Conservation (phyloP, 306 rosid genomes). For the Fagus sylvatica region DNA sequence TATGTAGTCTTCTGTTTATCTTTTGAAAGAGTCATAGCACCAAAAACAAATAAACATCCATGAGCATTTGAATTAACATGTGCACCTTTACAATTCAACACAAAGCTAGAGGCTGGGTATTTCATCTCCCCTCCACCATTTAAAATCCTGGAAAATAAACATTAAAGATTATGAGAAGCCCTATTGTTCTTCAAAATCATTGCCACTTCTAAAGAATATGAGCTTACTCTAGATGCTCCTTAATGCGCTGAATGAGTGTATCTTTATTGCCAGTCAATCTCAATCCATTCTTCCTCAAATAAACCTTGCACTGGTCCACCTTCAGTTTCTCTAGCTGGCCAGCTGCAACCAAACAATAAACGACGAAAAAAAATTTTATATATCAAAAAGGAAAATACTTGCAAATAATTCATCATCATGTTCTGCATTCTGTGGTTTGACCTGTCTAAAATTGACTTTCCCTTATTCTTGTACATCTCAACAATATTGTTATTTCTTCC, state of each 20-base stretch:
- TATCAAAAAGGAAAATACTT: neutral
- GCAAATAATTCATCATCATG: neutral
- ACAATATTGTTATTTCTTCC: neutral
- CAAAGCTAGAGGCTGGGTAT: slow-evolving; percentile 69
- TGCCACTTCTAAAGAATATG: neutral
- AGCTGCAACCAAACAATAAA: slow-evolving; percentile 40
- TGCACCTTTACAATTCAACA: slow-evolving; percentile 77
- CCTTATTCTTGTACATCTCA: neutral
- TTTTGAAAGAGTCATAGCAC: neutral
- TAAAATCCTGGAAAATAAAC: slow-evolving; percentile 56
- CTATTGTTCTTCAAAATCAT: slow-evolving; percentile 5
- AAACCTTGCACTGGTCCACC: slow-evolving; percentile 74
- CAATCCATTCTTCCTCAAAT: slow-evolving; percentile 73
- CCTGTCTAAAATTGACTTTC: neutral
- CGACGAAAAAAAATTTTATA: slow-evolving; percentile 7
- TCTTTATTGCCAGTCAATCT: slow-evolving; percentile 79
- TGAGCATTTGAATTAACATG: neutral
- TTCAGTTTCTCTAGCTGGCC: slow-evolving; percentile 61
- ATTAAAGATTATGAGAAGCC: slow-evolving; percentile 23
- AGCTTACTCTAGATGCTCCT: slow-evolving; percentile 70
- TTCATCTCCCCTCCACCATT: slow-evolving; percentile 75
- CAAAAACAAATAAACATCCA: neutral
- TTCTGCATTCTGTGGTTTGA: neutral
- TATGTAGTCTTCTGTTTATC: neutral
- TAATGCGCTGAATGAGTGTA: slow-evolving; percentile 66